These are phyloP conservation scores for Monilinia laxa DNA, from an alignment of 2,329 filamentous ascomycete species.

Conservation along the genomic window DNA sequence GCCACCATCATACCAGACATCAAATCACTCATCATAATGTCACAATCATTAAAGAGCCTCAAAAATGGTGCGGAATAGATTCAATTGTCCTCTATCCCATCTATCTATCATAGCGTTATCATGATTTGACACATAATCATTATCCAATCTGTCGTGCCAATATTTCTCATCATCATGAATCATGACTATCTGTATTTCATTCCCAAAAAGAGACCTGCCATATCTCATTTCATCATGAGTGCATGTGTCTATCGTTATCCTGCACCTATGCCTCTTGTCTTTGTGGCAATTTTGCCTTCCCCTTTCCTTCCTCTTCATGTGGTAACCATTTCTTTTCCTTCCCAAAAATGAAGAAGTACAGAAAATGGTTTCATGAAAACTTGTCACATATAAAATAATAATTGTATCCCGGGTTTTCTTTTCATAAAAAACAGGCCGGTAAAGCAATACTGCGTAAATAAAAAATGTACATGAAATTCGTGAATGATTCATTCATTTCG, in stretches of 20 bases:
- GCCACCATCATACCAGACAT: neutral
- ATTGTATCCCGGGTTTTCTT: constrained; percentile 1
- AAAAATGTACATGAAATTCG: constrained; percentile 17
- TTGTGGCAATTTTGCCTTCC: constrained; percentile 5
- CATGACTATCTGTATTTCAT: constrained; percentile 5
- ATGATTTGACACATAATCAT: constrained; percentile 10
- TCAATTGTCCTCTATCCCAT: constrained; percentile 52
- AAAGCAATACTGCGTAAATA: neutral
- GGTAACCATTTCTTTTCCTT: constrained; percentile 11
- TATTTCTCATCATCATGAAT: constrained; percentile 16
- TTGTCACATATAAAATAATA: neutral
- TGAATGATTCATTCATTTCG: constrained; percentile 8
- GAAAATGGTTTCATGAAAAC: constrained; percentile 14
- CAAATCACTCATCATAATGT: neutral
- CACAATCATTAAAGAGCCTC: neutral
- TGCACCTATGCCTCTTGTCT: neutral
- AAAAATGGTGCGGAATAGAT: constrained; percentile 40
- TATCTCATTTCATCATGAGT: constrained; percentile 16
- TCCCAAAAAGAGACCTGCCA: constrained; percentile 6
- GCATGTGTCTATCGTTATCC: constrained; percentile 14
- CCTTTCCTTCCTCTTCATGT: constrained; percentile 21
- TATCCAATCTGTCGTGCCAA: constrained; percentile 11
- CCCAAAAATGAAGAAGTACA: constrained; percentile 2
- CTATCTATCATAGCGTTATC: constrained; percentile 11
- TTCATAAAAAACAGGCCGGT: neutral